These are phyloP conservation scores for Pseudomicrostroma phylloplanum DNA, from an alignment of 1,284 basidiomycete species.

Conservation along the genomic window DNA sequence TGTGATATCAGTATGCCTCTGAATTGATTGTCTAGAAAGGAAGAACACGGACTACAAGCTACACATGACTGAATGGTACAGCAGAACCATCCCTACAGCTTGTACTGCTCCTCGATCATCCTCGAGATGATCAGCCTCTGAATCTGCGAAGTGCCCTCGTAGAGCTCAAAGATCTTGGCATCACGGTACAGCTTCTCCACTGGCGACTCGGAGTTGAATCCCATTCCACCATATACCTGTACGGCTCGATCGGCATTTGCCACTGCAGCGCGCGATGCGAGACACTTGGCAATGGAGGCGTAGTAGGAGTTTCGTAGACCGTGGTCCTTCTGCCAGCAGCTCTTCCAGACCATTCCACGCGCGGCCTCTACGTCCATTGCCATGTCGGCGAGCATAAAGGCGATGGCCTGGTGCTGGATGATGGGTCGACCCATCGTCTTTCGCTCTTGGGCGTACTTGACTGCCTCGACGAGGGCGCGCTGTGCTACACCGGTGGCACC, in stretches of 20 bases:
- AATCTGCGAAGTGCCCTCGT: slow-evolving; percentile 49
- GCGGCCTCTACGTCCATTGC: slow-evolving; percentile 56
- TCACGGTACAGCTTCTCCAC: slow-evolving; percentile 58
- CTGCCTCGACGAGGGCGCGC: slow-evolving; percentile 57
- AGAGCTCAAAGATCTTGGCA: slow-evolving; percentile 41
- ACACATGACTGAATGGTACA: too few relatives aligned
- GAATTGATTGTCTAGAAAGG: too few relatives aligned
- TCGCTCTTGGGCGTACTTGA: slow-evolving; percentile 57
- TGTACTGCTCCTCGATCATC: slow-evolving; percentile 42
- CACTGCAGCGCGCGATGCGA: slow-evolving; percentile 50
- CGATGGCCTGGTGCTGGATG: slow-evolving; percentile 58
- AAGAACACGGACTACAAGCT: too few relatives aligned
- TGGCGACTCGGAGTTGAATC: slow-evolving; percentile 57
- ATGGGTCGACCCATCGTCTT: slow-evolving; percentile 59
- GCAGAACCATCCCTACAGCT: background rate
- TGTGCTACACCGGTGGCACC: slow-evolving; percentile 58
- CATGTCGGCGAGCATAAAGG: slow-evolving; percentile 60
- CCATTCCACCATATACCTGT: slow-evolving; percentile 54
- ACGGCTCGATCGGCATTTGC: slow-evolving; percentile 55
- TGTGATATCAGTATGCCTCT: too few relatives aligned
- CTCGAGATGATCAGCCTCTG: slow-evolving; percentile 44
- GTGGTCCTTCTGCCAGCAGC: slow-evolving; percentile 56
- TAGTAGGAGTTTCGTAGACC: slow-evolving; percentile 57
- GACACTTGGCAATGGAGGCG: slow-evolving; percentile 58
- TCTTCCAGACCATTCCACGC: slow-evolving; percentile 56